A percentile compares a stretch with the other conserved stretches of the same genome.
These are phyloP conservation scores for Phytophthora chlamydospora DNA, from an alignment of 352 stramenopile genomes.

Conservation along the genomic window DNA sequence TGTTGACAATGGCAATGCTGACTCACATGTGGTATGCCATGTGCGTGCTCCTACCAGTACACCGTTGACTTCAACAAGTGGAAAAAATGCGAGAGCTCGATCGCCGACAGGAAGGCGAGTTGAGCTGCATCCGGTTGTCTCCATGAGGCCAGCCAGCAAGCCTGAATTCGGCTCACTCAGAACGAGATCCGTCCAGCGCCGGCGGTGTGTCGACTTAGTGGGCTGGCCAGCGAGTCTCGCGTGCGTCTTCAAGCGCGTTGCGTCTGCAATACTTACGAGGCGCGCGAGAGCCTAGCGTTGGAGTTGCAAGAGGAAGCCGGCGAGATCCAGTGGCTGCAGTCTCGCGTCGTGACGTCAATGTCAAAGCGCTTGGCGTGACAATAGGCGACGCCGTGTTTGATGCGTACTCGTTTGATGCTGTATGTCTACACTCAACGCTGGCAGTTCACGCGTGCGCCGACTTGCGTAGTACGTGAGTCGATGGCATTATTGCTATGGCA, in stretches of 20 bases:
- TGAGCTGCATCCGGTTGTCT: constrained; percentile 3
- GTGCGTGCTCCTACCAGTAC: neutral
- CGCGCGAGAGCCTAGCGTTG: neutral
- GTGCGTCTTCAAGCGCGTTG: neutral
- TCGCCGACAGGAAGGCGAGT: constrained; percentile 7
- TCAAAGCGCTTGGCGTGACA: too few species aligned
- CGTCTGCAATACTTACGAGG: constrained; percentile 6
- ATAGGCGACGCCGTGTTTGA: too few species aligned
- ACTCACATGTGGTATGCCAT: constrained; percentile 8
- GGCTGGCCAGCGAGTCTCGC: constrained; percentile 5
- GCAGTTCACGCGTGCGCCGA: too few species aligned
- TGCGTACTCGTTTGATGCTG: too few species aligned
- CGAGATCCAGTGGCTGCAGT: constrained; percentile 1
- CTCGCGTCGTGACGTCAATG: neutral
- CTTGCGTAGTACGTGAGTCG: too few species aligned
- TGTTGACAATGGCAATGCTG: neutral
- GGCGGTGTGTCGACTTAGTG: constrained; percentile 19
- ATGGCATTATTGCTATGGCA: too few species aligned
- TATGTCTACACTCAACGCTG: too few species aligned
- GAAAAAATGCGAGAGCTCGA: too few species aligned
- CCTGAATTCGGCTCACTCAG: neutral
- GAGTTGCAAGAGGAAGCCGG: constrained; percentile 23
- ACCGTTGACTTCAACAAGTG: too few species aligned
- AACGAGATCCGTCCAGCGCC: constrained; percentile 7
- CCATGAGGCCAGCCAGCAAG: neutral